Evolutionary conservation across 257 asterid genomes (phyloP).

Genomic region (Echium plantagineum): DNA sequence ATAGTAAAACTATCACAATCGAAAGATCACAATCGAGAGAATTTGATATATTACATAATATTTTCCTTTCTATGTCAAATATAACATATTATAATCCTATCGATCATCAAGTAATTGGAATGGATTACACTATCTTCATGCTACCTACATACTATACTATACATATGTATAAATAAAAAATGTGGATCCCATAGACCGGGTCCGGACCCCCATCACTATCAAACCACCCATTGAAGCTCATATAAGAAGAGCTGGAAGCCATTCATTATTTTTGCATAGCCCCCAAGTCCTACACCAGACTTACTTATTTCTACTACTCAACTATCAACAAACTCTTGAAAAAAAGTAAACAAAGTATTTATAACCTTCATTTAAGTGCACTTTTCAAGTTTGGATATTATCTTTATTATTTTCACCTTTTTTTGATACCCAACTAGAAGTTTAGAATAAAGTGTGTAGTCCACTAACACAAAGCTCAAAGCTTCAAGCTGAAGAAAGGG

Average conservation of each 20-base stretch:
- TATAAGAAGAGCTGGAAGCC: slow-evolving; percentile 47
- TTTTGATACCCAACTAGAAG: slow-evolving; percentile 9
- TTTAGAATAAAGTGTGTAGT: slow-evolving; percentile 29
- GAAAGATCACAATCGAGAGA: too few relatives aligned
- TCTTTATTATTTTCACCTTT: neutral
- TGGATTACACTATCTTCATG: neutral
- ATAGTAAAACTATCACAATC: too few relatives aligned
- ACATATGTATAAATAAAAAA: neutral
- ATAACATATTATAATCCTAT: too few relatives aligned
- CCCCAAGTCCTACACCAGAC: neutral
- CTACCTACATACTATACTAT: too few relatives aligned
- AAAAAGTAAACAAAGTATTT: neutral
- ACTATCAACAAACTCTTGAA: neutral
- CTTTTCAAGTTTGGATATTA: neutral
- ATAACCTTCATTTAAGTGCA: slow-evolving; percentile 8
- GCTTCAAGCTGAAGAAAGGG: slow-evolving; percentile 6
- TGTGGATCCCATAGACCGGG: neutral
- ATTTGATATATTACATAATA: too few relatives aligned
- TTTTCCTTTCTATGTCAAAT: too few relatives aligned
- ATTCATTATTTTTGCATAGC: slow-evolving; percentile 3
- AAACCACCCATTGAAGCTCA: slow-evolving; percentile 11
- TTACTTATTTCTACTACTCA: slow-evolving; percentile 7
- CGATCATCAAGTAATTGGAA: neutral
- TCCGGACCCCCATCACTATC: neutral
- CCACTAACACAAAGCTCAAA: slow-evolving; percentile 12